Evolutionary conservation across 345 rosid species (phyloP).

Genomic region (Cardamine resedifolia): DNA sequence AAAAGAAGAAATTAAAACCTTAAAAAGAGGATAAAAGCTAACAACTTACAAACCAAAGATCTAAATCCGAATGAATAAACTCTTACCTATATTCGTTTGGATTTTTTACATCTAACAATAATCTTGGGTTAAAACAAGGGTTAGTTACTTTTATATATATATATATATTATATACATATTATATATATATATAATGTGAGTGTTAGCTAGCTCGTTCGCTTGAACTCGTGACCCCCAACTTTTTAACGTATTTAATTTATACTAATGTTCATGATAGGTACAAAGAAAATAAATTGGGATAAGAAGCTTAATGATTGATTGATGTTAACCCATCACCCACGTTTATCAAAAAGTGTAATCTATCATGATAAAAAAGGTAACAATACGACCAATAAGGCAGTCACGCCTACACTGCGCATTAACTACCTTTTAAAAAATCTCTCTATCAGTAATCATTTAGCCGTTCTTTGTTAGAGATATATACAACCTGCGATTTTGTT

Average conservation of each 20-base stretch:
- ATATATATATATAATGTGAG: neutral
- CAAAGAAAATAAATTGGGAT: slow-evolving; percentile 25
- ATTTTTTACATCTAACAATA: neutral
- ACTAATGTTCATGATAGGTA: slow-evolving; percentile 25
- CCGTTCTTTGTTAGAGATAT: neutral
- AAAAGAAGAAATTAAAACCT: too few relatives aligned
- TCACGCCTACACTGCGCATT: slow-evolving; percentile 20
- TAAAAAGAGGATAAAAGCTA: too few relatives aligned
- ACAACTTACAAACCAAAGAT: too few relatives aligned
- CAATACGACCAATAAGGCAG: slow-evolving; percentile 10
- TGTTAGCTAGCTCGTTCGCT: neutral
- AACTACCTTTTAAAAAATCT: slow-evolving; percentile 5
- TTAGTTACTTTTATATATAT: too few relatives aligned
- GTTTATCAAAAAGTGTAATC: slow-evolving; percentile 1
- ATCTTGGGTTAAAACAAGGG: too few relatives aligned
- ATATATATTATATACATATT: too few relatives aligned
- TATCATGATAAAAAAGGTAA: slow-evolving; percentile 22
- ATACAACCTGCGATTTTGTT: slow-evolving; percentile 1
- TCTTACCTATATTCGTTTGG: too few relatives aligned
- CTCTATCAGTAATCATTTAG: slow-evolving; percentile 33
- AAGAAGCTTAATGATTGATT: slow-evolving; percentile 41
- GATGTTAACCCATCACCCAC: slow-evolving; percentile 37
- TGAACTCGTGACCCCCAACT: slow-evolving; percentile 27
- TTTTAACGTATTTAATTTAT: slow-evolving; percentile 7
- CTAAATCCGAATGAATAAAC: too few relatives aligned